Evolutionary conservation across 2,329 filamentous ascomycete species (phyloP).

Genomic region (Trichoderma gracile): DNA sequence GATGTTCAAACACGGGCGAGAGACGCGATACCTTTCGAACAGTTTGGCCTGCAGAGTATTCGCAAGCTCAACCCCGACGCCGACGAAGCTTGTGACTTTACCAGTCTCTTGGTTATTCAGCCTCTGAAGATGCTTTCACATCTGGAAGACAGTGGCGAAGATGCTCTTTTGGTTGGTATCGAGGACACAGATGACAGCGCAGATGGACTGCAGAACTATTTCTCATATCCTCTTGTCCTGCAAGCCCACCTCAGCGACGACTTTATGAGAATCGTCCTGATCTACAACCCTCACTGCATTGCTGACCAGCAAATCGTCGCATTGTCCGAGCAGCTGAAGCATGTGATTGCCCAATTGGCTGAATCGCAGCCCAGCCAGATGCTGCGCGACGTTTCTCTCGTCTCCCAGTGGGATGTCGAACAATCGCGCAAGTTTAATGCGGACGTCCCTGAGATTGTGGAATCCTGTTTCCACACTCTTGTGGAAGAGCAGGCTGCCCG

Average conservation of each 20-base stretch:
- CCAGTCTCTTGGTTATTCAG: background rate
- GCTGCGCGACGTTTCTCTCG: background rate
- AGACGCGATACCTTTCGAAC: background rate
- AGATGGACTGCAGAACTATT: constrained; percentile 22
- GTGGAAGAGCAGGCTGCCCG: constrained; percentile 3
- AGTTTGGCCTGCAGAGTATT: constrained; percentile 1
- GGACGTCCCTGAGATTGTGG: background rate
- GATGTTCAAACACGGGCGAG: background rate
- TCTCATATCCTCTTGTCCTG: constrained; percentile 10
- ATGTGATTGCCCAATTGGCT: background rate
- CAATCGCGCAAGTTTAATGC: background rate
- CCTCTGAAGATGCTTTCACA: constrained; percentile 4
- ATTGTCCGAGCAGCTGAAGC: constrained; percentile 16
- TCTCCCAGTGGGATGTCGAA: background rate
- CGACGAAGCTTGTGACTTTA: background rate
- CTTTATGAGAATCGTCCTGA: background rate
- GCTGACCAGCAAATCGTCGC: background rate
- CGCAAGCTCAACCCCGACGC: background rate
- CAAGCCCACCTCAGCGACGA: constrained; percentile 5
- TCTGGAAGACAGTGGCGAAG: background rate
- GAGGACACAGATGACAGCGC: background rate
- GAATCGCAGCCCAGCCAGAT: background rate
- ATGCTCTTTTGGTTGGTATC: background rate
- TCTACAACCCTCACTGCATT: constrained; percentile 10
- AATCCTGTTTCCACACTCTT: constrained; percentile 19